Evolutionary conservation across 2,329 filamentous ascomycete genomes (phyloP).

Genomic region (Mycogone perniciosa): DNA sequence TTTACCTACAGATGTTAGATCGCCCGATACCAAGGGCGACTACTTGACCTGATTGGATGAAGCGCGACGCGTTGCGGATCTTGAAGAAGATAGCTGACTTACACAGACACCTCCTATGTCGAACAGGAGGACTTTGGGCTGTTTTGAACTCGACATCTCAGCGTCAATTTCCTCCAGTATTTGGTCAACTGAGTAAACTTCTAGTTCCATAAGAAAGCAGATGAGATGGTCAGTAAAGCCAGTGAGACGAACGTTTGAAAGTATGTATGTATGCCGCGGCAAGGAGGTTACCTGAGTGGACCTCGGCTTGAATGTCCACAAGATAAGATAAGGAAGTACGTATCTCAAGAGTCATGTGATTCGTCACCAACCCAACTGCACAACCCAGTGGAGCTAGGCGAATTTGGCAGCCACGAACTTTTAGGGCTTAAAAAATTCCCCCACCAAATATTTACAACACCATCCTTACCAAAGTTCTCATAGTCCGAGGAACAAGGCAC

Average conservation of each 20-base stretch:
- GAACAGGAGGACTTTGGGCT: conserved; percentile 75
- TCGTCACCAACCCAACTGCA: conserved; percentile 35
- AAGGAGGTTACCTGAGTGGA: background rate
- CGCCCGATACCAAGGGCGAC: background rate
- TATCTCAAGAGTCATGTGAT: conserved; percentile 24
- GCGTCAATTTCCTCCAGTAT: conserved; percentile 26
- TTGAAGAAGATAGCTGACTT: conserved; percentile 39
- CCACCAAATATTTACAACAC: conserved; percentile 34
- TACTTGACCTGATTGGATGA: background rate
- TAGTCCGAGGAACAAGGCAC: conserved; percentile 31
- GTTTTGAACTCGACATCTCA: conserved; percentile 37
- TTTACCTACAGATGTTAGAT: conserved; percentile 54
- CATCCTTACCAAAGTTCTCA: conserved; percentile 20
- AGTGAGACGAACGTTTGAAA: background rate
- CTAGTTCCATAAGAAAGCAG: conserved; percentile 6
- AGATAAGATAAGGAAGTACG: conserved; percentile 8
- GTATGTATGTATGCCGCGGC: background rate
- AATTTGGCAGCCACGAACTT: conserved; percentile 16
- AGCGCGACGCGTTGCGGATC: background rate
- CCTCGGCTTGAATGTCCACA: background rate
- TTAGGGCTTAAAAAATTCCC: conserved; percentile 38
- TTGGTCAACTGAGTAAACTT: conserved; percentile 14
- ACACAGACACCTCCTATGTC: conserved; percentile 97
- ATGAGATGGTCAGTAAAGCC: background rate
- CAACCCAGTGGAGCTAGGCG: conserved; percentile 15